These are phyloP conservation scores for Kodamaea neixiangensis DNA, from an alignment of 805 yeast species.

Conservation along the genomic window DNA sequence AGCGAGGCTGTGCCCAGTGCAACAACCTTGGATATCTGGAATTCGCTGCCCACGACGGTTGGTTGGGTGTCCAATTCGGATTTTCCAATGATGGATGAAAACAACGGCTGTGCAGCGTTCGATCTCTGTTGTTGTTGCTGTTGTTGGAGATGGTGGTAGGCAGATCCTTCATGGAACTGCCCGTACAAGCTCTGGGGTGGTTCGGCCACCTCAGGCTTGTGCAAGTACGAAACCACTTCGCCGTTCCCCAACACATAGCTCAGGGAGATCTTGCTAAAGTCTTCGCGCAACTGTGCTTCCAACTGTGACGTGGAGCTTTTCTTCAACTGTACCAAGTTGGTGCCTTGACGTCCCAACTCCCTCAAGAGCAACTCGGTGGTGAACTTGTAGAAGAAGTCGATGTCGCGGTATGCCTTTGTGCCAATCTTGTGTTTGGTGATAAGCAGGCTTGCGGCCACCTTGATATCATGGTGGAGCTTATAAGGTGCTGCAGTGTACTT, in stretches of 20 bases:
- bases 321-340: constrained; percentile 20
- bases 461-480: constrained; percentile 66
- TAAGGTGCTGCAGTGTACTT: constrained; percentile 51
- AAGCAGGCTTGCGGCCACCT: constrained; percentile 51
- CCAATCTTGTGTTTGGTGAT: constrained; percentile 53
- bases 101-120: constrained; percentile 67
- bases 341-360: constrained; percentile 53
- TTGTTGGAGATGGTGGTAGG: constrained; percentile 27
- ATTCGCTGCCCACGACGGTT: constrained; percentile 65
- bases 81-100: constrained; percentile 68
- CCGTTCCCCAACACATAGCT: constrained; percentile 53
- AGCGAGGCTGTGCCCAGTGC: constrained; percentile 41
- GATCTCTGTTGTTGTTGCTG: constrained; percentile 3
- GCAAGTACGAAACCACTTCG: constrained; percentile 53
- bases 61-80: constrained; percentile 78
- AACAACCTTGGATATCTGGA: constrained; percentile 64
- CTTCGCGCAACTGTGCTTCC: constrained; percentile 50
- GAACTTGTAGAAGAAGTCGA: constrained; percentile 65
- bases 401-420: constrained; percentile 46
- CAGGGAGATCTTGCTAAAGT: constrained; percentile 60
- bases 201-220: constrained; percentile 30
- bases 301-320: constrained; percentile 29
- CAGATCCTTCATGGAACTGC: constrained; percentile 9
- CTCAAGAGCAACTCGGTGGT: constrained; percentile 63
- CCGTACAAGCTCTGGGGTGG: constrained; percentile 21